Evolutionary conservation across 2,329 filamentous ascomycete genomes (phyloP).

Genomic region (Camillea tinctor): DNA sequence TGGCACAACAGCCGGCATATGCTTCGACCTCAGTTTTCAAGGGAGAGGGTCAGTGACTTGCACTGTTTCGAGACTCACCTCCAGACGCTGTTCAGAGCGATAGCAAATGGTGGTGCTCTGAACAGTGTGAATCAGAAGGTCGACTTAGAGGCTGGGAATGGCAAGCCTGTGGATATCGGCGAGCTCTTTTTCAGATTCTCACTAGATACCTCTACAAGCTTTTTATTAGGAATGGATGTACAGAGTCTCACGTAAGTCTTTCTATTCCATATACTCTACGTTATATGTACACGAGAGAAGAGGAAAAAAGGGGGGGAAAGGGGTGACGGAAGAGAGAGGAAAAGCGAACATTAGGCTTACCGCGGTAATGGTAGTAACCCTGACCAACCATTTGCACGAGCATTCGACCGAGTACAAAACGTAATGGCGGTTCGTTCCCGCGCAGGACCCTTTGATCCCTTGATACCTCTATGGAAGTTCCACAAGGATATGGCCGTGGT

Average conservation of each 20-base stretch:
- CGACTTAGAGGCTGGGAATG: slow-evolving; percentile 59
- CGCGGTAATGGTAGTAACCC: slow-evolving; percentile 44
- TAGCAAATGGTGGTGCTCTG: slow-evolving; percentile 58
- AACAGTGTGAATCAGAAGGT: slow-evolving; percentile 62
- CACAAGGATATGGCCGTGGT: slow-evolving; percentile 63
- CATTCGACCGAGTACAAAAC: slow-evolving; percentile 77
- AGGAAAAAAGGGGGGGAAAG: neutral
- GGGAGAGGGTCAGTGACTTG: slow-evolving; percentile 79
- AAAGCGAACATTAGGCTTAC: neutral
- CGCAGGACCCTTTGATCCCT: slow-evolving; percentile 58
- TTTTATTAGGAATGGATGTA: slow-evolving; percentile 76
- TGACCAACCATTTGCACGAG: slow-evolving; percentile 69
- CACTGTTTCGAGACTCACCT: slow-evolving; percentile 79
- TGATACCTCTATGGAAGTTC: slow-evolving; percentile 67
- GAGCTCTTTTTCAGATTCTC: slow-evolving; percentile 83
- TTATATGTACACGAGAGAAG: neutral
- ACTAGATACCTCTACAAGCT: slow-evolving; percentile 82
- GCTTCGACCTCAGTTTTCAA: slow-evolving; percentile 82
- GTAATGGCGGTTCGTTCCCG: slow-evolving; percentile 68
- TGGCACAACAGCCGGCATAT: slow-evolving; percentile 83
- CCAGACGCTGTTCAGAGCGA: slow-evolving; percentile 66
- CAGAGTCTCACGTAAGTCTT: slow-evolving; percentile 52
- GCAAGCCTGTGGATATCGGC: slow-evolving; percentile 66
- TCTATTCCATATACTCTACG: neutral
- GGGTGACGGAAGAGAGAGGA: neutral